Evolutionary conservation across 768 basidiomycete species (phyloP).

Genomic region (Amanita subjunquillea): DNA sequence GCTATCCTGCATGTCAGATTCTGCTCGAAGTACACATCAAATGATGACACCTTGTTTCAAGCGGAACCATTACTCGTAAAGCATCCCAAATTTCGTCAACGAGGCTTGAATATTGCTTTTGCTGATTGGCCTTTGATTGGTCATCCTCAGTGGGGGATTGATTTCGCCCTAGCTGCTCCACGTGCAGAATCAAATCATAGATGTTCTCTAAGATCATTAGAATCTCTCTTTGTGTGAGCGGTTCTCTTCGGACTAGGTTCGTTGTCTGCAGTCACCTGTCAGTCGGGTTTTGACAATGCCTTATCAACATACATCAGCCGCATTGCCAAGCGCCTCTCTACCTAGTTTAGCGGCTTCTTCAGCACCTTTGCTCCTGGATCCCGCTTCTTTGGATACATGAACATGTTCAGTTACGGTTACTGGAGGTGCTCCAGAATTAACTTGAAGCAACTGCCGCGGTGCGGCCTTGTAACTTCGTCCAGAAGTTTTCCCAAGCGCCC

Average conservation of each 20-base stretch:
- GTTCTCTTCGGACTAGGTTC: constrained; percentile 55
- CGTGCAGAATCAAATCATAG: constrained; percentile 74
- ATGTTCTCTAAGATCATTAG: constrained; percentile 73
- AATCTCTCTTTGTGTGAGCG: constrained; percentile 70
- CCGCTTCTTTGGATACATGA: constrained; percentile 45
- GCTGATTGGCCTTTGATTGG: constrained; percentile 34
- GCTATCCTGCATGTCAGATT: constrained; percentile 28
- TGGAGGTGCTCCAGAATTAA: constrained; percentile 46
- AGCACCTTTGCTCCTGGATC: constrained; percentile 42
- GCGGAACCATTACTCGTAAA: constrained; percentile 78
- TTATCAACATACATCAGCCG: constrained; percentile 34
- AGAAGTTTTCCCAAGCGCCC: constrained; percentile 91
- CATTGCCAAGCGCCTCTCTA: constrained; percentile 58
- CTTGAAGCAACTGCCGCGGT: constrained; percentile 92
- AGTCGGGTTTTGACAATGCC: neutral
- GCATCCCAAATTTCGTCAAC: constrained; percentile 73
- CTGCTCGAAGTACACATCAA: neutral
- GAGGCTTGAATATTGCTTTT: constrained; percentile 41
- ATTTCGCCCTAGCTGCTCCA: constrained; percentile 79
- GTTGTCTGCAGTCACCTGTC: constrained; percentile 32
- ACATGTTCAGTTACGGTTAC: constrained; percentile 32
- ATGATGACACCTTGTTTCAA: constrained; percentile 75
- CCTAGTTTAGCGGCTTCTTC: constrained; percentile 70
- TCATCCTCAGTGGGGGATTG: constrained; percentile 59
- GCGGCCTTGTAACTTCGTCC: constrained; percentile 92